Conservation (phyloP, 768 basidiomycete genomes). For the Russula virescens region DNA sequence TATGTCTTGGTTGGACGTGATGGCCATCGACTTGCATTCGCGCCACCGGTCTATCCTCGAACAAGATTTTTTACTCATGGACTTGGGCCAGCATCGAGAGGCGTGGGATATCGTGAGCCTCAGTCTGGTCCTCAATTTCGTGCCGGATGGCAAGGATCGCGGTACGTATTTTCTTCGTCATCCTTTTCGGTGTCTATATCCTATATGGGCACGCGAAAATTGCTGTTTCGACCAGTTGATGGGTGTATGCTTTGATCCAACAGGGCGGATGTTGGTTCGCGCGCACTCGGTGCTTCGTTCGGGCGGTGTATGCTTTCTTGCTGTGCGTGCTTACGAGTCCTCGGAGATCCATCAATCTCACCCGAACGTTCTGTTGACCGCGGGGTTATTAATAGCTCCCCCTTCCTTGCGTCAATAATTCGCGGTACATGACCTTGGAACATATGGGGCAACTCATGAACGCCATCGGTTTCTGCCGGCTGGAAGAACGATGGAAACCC, state of each 20-base stretch:
- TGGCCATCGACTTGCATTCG: slow-evolving; percentile 79
- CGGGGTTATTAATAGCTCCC: slow-evolving; percentile 57
- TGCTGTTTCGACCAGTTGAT: background rate
- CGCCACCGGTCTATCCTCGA: slow-evolving; percentile 77
- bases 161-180: slow-evolving; percentile 43
- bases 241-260: background rate
- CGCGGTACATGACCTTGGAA: slow-evolving; percentile 67
- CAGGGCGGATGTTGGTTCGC: slow-evolving; percentile 67
- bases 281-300: slow-evolving; percentile 50
- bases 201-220: background rate
- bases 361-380: background rate
- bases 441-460: slow-evolving; percentile 54
- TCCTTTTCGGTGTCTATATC: no score
- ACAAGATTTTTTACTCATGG: slow-evolving; percentile 77
- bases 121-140: slow-evolving; percentile 87
- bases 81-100: slow-evolving; percentile 41
- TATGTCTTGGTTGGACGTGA: slow-evolving; percentile 62
- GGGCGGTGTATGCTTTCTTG: slow-evolving; percentile 63
- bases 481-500: slow-evolving; percentile 54
- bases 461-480: slow-evolving; percentile 55
- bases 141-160: slow-evolving; percentile 66
- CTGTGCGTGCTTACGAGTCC: slow-evolving; percentile 39
- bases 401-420: slow-evolving; percentile 78
- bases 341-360: background rate
- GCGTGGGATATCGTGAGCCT: slow-evolving; percentile 80